Conservation (phyloP, 2,329 filamentous ascomycete genomes). For the Chaetomium strumarium region DNA sequence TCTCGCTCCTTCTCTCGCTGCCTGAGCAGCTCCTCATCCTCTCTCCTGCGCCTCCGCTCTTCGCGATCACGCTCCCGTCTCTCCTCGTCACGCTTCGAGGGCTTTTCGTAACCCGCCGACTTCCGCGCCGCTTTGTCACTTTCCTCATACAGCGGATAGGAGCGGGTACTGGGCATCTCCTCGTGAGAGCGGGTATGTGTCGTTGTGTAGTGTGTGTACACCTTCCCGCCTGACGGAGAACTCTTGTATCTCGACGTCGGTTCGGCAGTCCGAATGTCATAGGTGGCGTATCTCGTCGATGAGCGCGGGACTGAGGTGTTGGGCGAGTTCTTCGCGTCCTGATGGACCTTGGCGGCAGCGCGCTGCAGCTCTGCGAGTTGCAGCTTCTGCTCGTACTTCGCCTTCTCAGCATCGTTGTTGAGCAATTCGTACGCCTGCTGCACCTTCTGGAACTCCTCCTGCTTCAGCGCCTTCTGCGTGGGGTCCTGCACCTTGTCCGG, state of each 20-base stretch:
- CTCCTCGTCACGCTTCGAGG: constrained; percentile 37
- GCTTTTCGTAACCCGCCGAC: constrained; percentile 34
- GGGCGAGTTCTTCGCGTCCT: constrained; percentile 34
- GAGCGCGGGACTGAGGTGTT: constrained; percentile 41
- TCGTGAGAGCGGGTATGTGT: constrained; percentile 44
- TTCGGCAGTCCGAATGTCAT: constrained; percentile 48
- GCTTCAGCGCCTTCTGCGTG: constrained; percentile 67
- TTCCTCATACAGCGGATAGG: constrained; percentile 39
- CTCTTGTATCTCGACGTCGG: constrained; percentile 39
- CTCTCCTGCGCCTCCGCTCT: constrained; percentile 27
- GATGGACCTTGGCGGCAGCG: constrained; percentile 25
- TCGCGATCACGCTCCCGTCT: constrained; percentile 30
- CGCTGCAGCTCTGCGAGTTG: constrained; percentile 59
- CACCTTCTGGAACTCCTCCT: constrained; percentile 85
- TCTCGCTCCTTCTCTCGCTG: constrained; percentile 27
- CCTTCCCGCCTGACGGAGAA: constrained; percentile 28
- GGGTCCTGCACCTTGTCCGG: constrained; percentile 86
- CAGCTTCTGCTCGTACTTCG: constrained; percentile 72
- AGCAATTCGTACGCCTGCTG: constrained; percentile 91
- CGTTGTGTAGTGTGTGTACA: constrained; percentile 34
- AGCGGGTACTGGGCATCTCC: constrained; percentile 29
- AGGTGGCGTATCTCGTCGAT: constrained; percentile 31
- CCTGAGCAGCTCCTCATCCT: constrained; percentile 27
- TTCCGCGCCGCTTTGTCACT: constrained; percentile 23
- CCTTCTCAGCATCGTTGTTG: constrained; percentile 65